phyloP scores from a whole-genome alignment of 2,329 filamentous ascomycete species.

The Curvularia hawaiiensis region DNA sequence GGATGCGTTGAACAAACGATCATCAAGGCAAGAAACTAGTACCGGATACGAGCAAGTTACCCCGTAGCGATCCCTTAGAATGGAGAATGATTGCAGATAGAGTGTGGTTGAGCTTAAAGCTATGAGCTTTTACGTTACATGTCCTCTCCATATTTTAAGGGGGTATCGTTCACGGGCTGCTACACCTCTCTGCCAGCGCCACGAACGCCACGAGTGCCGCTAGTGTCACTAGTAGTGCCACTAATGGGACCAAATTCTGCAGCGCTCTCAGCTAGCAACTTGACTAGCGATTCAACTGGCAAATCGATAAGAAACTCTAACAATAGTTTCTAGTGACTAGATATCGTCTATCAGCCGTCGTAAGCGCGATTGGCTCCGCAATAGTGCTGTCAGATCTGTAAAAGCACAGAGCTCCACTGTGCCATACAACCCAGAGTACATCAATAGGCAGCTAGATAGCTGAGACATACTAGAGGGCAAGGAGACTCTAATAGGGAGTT shows the following conservation, averaged over 20 bases:
- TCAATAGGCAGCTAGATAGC: neutral
- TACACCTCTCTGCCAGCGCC: neutral
- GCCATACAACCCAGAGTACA: neutral
- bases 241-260: neutral
- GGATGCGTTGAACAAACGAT: neutral
- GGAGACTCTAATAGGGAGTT: too few species aligned
- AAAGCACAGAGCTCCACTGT: neutral
- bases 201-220: neutral
- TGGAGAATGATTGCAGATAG: neutral
- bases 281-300: neutral
- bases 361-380: neutral
- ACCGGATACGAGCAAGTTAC: neutral
- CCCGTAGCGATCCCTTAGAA: neutral
- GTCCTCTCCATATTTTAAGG: neutral
- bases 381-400: neutral
- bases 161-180: neutral
- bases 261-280: neutral
- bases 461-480: too few species aligned
- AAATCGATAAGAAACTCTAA: neutral
- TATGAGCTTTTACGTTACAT: neutral
- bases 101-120: neutral
- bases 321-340: neutral
- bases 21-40: neutral
- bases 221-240: neutral
- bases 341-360: neutral